These are phyloP conservation scores for Aspergillus avenaceus DNA, from an alignment of 495 filamentous ascomycete species.

Conservation along the genomic window DNA sequence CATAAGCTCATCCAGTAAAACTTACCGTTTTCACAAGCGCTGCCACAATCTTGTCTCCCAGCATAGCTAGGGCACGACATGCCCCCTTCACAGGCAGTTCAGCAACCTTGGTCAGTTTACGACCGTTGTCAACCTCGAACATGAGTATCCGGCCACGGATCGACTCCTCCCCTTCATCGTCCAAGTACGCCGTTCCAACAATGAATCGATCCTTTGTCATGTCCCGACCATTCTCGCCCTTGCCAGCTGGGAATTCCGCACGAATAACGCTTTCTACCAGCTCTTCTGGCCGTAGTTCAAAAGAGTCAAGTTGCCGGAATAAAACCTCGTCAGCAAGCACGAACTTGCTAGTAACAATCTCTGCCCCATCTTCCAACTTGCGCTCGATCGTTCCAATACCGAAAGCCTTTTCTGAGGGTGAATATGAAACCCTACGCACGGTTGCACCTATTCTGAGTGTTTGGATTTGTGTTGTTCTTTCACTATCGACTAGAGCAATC, in stretches of 20 bases:
- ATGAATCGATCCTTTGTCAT: constrained; percentile 68
- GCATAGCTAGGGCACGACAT: constrained; percentile 71
- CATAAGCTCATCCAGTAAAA: not conserved
- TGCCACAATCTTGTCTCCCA: constrained; percentile 76
- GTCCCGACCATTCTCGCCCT: constrained; percentile 40
- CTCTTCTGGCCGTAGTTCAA: constrained; percentile 59
- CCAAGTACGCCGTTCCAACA: constrained; percentile 77
- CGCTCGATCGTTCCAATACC: constrained; percentile 80
- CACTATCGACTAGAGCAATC: constrained; percentile 76
- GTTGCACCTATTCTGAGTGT: constrained; percentile 75
- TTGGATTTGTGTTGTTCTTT: constrained; percentile 81
- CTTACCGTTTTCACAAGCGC: constrained; percentile 81
- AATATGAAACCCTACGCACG: constrained; percentile 84
- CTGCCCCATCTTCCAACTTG: constrained; percentile 49
- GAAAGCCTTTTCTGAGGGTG: constrained; percentile 71
- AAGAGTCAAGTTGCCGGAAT: constrained; percentile 50
- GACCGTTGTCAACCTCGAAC: constrained; percentile 72
- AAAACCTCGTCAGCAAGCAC: constrained; percentile 58
- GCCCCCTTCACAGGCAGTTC: constrained; percentile 65
- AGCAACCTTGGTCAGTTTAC: constrained; percentile 62
- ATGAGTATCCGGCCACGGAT: constrained; percentile 76
- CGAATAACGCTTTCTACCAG: constrained; percentile 81
- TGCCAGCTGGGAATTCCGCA: constrained; percentile 65
- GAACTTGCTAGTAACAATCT: constrained; percentile 56
- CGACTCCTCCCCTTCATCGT: constrained; percentile 50